These are phyloP conservation scores for Marasmius oreades DNA, from an alignment of 1,284 basidiomycete genomes.

Conservation along the genomic window DNA sequence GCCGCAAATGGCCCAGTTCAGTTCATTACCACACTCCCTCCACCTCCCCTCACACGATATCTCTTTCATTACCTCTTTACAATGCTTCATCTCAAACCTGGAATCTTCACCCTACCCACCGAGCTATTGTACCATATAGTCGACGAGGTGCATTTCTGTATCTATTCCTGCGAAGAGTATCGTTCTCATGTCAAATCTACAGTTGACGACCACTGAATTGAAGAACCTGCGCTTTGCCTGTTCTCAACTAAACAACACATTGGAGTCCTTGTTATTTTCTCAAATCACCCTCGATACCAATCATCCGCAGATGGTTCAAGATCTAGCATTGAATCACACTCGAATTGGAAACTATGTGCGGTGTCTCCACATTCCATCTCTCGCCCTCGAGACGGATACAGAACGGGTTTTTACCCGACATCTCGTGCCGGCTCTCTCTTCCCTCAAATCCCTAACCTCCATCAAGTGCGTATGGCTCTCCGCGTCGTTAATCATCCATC, in stretches of 20 bases:
- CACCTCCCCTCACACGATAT: no score
- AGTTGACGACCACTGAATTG: background rate
- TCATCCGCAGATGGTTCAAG: background rate
- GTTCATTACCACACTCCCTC: no score
- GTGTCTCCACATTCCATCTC: background rate
- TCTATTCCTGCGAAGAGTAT: background rate
- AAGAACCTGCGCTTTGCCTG: background rate
- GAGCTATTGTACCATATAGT: background rate
- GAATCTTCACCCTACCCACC: background rate
- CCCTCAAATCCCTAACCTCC: background rate
- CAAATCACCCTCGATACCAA: background rate
- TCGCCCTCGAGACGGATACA: background rate
- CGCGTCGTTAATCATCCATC: background rate
- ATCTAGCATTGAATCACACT: background rate
- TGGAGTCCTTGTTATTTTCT: background rate
- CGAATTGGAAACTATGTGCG: background rate
- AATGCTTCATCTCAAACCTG: no score
- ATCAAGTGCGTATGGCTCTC: background rate
- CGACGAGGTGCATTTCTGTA: background rate
- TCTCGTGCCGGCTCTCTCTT: background rate
- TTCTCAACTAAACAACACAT: background rate
- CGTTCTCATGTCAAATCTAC: background rate
- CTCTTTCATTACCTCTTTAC: no score
- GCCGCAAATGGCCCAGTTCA: no score
- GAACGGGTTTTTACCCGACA: background rate